These are phyloP conservation scores for Papiliotrema fonsecae DNA, from an alignment of 1,284 basidiomycete species.

Conservation along the genomic window DNA sequence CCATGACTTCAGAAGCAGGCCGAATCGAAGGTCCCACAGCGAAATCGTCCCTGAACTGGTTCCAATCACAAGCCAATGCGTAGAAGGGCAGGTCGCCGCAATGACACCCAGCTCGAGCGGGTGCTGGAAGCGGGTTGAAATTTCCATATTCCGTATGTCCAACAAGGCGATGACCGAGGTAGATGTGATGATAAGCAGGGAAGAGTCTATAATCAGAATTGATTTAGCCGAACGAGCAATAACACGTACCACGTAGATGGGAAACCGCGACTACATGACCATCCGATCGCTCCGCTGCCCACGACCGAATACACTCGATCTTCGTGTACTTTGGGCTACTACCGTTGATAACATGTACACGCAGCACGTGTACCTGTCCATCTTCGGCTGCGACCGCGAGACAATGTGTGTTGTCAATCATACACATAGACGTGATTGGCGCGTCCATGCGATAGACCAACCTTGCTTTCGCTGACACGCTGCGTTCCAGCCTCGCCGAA, in stretches of 20 bases:
- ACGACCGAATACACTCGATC: conserved; percentile 59
- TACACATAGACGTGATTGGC: conserved; percentile 72
- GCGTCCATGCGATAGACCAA: conserved; percentile 51
- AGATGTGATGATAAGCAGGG: conserved; percentile 76
- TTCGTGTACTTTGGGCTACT: conserved; percentile 67
- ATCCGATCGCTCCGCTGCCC: conserved; percentile 22
- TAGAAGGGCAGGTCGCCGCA: conserved; percentile 72
- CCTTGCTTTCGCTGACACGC: conserved; percentile 52
- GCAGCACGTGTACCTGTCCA: conserved; percentile 75
- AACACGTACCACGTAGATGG: conserved; percentile 31
- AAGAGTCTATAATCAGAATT: conserved; percentile 32
- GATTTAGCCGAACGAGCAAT: neutral
- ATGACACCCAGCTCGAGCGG: conserved; percentile 82
- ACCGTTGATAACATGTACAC: conserved; percentile 65
- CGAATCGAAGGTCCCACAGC: conserved; percentile 92
- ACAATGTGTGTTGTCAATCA: conserved; percentile 76
- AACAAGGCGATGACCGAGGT: conserved; percentile 71
- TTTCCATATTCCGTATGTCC: conserved; percentile 79
- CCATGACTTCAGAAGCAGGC: conserved; percentile 83
- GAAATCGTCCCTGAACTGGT: conserved; percentile 77
- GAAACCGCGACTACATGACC: conserved; percentile 31
- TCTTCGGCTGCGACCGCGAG: conserved; percentile 83
- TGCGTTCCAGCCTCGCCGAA: conserved; percentile 69
- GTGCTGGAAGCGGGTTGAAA: conserved; percentile 70
- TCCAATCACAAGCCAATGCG: conserved; percentile 81